Conservation (phyloP, 2,329 filamentous ascomycete species). For the Diaporthe velutina region DNA sequence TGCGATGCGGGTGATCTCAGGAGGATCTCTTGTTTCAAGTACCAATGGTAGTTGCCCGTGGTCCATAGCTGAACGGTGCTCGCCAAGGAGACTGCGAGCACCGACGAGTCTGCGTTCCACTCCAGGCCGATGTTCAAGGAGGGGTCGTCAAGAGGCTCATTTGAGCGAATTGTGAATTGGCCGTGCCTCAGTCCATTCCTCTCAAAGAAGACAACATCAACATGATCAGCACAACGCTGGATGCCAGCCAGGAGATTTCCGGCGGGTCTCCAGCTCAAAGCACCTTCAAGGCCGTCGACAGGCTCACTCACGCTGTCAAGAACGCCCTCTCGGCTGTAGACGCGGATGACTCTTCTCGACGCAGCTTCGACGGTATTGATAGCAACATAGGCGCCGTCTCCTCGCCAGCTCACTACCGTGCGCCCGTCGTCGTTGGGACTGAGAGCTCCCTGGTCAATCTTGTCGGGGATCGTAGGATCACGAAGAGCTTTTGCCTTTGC, state of each 20-base stretch:
- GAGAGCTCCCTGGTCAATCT: constrained; percentile 84
- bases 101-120: constrained; percentile 95
- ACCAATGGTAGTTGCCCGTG: constrained; percentile 98
- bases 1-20: constrained; percentile 50
- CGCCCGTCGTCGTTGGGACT: constrained; percentile 80
- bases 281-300: constrained; percentile 88
- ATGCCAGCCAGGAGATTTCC: constrained; percentile 93
- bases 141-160: constrained; percentile 67
- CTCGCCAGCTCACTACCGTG: constrained; percentile 89
- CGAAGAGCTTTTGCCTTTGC: constrained; percentile 86
- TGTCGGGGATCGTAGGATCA: constrained; percentile 95
- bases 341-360: constrained; percentile 82
- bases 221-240: constrained; percentile 75
- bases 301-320: constrained; percentile 96
- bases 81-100: constrained; percentile 83
- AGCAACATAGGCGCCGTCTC: constrained; percentile 91
- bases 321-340: constrained; percentile 90
- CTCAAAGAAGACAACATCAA: constrained; percentile 95
- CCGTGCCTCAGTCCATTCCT: constrained; percentile 97
- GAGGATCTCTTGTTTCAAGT: constrained; percentile 89
- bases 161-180: constrained; percentile 83
- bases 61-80: constrained; percentile 94
- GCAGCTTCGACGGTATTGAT: constrained; percentile 82
- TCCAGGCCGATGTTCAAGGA: constrained; percentile 74
- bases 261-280: constrained; percentile 90